Percentiles rank a stretch among this genome's conserved stretches.
Conservation (phyloP, 345 rosid species). For the Carallia brachiata region DNA sequence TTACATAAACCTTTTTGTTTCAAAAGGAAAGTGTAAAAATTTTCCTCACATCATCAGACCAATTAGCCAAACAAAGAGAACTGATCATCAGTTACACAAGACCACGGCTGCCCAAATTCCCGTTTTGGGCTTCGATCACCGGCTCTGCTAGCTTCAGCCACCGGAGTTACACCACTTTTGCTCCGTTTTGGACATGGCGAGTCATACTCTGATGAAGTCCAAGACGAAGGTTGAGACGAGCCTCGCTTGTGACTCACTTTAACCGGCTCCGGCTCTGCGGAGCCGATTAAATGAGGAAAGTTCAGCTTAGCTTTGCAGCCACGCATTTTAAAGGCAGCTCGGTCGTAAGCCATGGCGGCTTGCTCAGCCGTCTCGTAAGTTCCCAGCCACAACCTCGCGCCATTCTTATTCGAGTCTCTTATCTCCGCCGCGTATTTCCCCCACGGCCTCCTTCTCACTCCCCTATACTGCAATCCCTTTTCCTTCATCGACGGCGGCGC, state of each 20-base stretch:
- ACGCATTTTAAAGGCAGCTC: conserved; percentile 34
- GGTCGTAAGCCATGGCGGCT: conserved; percentile 44
- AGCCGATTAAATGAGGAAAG: conserved; percentile 38
- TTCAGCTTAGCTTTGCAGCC: conserved; percentile 40
- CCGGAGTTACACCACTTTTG: not conserved
- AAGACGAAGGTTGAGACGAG: not conserved
- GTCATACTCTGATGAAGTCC: not conserved
- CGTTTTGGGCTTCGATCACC: not conserved
- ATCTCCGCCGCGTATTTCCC: conserved; percentile 76
- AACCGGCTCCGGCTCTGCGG: conserved; percentile 12
- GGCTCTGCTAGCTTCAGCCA: not conserved
- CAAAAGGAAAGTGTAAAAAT: too few species aligned
- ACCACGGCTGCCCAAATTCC: not conserved
- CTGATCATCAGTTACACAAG: not conserved
- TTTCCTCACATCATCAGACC: too few species aligned
- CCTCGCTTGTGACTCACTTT: conserved; percentile 14
- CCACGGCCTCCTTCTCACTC: conserved; percentile 60
- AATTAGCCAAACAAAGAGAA: not conserved
- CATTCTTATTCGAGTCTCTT: conserved; percentile 64
- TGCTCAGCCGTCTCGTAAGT: conserved; percentile 63
- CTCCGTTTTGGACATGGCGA: not conserved
- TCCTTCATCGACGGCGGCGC: not conserved
- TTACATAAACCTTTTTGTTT: too few species aligned
- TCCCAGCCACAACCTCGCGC: conserved; percentile 70
- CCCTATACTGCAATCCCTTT: conserved; percentile 13